Percentiles rank a stretch among this genome's conserved stretches.
Conservation (phyloP, 805 yeast species). For the Ogataea ramenticola region DNA sequence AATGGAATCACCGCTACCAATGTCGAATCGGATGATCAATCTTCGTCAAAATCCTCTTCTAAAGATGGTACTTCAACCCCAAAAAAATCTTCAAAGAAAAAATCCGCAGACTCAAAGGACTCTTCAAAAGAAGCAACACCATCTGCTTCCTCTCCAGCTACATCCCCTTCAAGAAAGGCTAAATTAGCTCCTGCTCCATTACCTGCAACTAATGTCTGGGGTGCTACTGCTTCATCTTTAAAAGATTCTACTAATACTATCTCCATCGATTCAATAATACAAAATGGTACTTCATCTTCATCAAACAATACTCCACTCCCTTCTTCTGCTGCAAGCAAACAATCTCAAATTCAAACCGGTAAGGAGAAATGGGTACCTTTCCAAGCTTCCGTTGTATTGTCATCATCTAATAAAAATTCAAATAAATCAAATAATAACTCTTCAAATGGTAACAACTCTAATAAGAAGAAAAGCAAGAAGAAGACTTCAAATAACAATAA, state of each 20-base stretch:
- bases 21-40: neutral
- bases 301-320: neutral
- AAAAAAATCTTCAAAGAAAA: slow-evolving; percentile 5
- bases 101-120: slow-evolving; percentile 2
- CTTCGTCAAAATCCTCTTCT: neutral
- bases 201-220: slow-evolving; percentile 61
- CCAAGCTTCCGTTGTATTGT: slow-evolving; percentile 43
- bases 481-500: slow-evolving; percentile 4
- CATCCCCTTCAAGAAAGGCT: slow-evolving; percentile 18
- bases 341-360: slow-evolving; percentile 26
- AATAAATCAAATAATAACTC: slow-evolving; percentile 1
- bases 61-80: neutral
- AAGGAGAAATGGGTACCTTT: slow-evolving; percentile 73
- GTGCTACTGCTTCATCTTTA: slow-evolving; percentile 21
- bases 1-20: neutral
- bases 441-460: slow-evolving; percentile 6
- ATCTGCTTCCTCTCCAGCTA: slow-evolving; percentile 10
- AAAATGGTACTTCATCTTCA: slow-evolving; percentile 19
- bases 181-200: slow-evolving; percentile 59
- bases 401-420: slow-evolving; percentile 20
- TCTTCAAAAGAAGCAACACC: slow-evolving; percentile 4
- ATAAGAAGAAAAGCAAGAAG: slow-evolving; percentile 18
- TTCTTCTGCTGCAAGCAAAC: neutral
- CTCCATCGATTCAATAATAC: slow-evolving; percentile 9
- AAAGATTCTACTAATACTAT: slow-evolving; percentile 12